Evolutionary conservation across 2,329 filamentous ascomycete genomes (phyloP), one percentile per base, ranked within the genome.

Genomic region (Taxawa tesnikishii): DNA sequence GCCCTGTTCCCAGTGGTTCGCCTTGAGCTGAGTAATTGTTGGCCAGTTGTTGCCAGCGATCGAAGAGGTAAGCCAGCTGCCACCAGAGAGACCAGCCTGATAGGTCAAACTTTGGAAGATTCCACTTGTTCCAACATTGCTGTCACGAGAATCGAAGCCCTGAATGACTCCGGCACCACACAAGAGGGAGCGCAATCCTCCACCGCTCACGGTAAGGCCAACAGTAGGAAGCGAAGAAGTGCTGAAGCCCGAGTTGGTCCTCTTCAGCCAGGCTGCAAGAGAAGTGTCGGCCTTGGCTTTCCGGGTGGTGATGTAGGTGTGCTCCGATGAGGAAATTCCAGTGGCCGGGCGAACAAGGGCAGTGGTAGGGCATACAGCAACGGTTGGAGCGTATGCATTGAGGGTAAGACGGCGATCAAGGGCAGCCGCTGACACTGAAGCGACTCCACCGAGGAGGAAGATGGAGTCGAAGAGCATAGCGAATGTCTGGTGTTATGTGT

Each of bases 51-150:
- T 65, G 6, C 59, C 62, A 8, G 55, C 53, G 12, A 65, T 33
- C 3, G 61, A 62, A 3, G 56, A 56, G 1, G 65, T 41, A n/a
- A 67, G 47, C 63, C 62, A 67, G 3, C 48, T 43, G 24, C 63
- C 63, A 15, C 61, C 60, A n/a, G 61, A 64, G 3, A 67, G 48
- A 6, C 56, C 63, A 28, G 56, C 46, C 26, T 65, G 54, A 38
- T 67, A 67, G 3, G 61, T 63, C 8, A 65, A 29, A 4, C 49
- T 55, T 44, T 67, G 63, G 32, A 55, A 64, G 0, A 67, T 38
- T 4, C 63, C 63, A 28, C 50, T 55, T 6, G 55, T 55, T 26
- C 47, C 50, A 5, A 50, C 40, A 26, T 53, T 43, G 35, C 54
- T 56, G 31, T 66, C 62, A 32, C 62, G 51, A 5, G 18, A 41